These are phyloP conservation scores for Zygosaccharomyces bisporus DNA, from an alignment of 805 yeast species.

Conservation along the genomic window DNA sequence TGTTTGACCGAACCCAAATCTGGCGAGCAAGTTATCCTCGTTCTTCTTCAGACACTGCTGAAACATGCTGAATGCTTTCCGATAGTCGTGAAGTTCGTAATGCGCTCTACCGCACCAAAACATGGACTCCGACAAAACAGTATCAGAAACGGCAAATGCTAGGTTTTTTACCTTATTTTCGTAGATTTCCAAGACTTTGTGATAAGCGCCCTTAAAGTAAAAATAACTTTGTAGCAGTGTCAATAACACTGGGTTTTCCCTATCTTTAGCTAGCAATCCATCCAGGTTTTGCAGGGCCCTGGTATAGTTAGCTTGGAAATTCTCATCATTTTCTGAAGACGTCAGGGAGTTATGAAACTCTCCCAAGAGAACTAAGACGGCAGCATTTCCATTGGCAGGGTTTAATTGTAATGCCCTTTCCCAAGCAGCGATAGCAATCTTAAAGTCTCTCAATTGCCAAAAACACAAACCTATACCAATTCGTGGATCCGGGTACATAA, in stretches of 20 bases:
- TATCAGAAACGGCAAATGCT: slow-evolving; percentile 34
- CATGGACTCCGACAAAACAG: slow-evolving; percentile 55
- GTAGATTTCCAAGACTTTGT: slow-evolving; percentile 54
- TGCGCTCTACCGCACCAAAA: slow-evolving; percentile 86
- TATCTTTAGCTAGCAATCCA: slow-evolving; percentile 37
- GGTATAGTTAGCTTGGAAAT: slow-evolving; percentile 57
- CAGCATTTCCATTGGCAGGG: slow-evolving; percentile 56
- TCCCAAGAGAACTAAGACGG: slow-evolving; percentile 61
- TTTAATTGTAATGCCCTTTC: slow-evolving; percentile 67
- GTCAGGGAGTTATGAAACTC: slow-evolving; percentile 61
- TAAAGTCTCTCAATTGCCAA: slow-evolving; percentile 79
- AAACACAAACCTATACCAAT: slow-evolving; percentile 92
- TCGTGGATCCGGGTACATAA: slow-evolving; percentile 85
- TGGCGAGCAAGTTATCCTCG: slow-evolving; percentile 63
- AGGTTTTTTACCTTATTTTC: slow-evolving; percentile 44
- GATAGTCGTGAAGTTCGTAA: slow-evolving; percentile 55
- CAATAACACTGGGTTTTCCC: slow-evolving; percentile 57
- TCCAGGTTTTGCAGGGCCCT: slow-evolving; percentile 50
- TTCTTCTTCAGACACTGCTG: slow-evolving; percentile 66
- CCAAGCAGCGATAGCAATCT: slow-evolving; percentile 81
- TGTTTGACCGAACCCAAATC: slow-evolving; percentile 82
- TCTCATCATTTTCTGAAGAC: slow-evolving; percentile 45
- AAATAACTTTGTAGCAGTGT: slow-evolving; percentile 65
- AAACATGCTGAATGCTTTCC: slow-evolving; percentile 68
- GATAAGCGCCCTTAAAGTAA: slow-evolving; percentile 63